Evolutionary conservation across 2,329 filamentous ascomycete genomes (phyloP).

Genomic region (Dothidotthia symphoricarpi): DNA sequence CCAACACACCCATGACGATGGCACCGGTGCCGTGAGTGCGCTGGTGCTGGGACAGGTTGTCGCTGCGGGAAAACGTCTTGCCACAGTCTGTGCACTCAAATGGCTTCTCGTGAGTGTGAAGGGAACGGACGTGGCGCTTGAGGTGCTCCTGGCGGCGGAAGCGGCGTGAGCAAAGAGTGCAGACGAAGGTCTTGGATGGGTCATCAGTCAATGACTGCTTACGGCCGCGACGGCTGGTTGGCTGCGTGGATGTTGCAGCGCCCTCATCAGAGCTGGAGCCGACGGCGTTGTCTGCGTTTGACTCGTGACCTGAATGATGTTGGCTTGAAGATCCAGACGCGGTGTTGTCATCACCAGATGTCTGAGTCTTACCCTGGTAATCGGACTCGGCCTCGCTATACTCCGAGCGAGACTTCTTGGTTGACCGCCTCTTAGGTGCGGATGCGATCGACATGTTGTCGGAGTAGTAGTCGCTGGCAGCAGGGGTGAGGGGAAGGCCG

Average conservation of each 20-base stretch:
- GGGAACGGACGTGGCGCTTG: conserved; percentile 96
- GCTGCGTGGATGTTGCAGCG: conserved; percentile 29
- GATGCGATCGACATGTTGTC: conserved; percentile 28
- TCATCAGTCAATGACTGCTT: conserved; percentile 99
- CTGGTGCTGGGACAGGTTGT: conserved; percentile 95
- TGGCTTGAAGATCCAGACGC: conserved; percentile 40
- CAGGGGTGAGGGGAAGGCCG: conserved; percentile 61
- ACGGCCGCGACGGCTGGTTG: conserved; percentile 83
- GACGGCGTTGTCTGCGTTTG: conserved; percentile 45
- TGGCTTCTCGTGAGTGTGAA: conserved; percentile 97
- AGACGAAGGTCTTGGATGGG: conserved; percentile 97
- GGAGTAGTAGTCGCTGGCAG: conserved; percentile 50
- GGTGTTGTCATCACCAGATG: conserved; percentile 33
- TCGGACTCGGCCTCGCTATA: conserved; percentile 39
- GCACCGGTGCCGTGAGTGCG: conserved; percentile 88
- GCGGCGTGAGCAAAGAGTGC: conserved; percentile 90
- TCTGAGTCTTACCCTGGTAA: conserved; percentile 36
- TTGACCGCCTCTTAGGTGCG: conserved; percentile 27
- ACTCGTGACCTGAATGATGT: conserved; percentile 32
- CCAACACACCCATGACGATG: conserved; percentile 85
- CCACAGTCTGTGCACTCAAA: conserved; percentile 97
- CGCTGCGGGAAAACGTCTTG: conserved; percentile 98
- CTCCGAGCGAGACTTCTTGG: conserved; percentile 31
- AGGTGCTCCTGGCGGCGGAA: conserved; percentile 98
- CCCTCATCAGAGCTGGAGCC: conserved; percentile 48